phyloP scores from a whole-genome alignment of 1,139 yeast species.

The Suhomyces yuchorum region DNA sequence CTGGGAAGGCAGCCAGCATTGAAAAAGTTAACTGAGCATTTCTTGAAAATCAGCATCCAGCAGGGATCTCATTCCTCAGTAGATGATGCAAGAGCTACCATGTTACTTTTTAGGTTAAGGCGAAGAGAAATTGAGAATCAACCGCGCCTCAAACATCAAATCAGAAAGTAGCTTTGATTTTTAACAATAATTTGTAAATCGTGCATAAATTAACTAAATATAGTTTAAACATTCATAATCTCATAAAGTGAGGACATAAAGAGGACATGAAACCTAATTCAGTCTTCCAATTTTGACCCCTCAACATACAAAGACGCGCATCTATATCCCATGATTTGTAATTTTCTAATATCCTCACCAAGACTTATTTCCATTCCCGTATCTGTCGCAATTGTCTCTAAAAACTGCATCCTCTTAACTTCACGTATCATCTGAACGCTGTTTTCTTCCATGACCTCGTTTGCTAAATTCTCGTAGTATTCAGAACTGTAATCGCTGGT shows the following conservation, averaged over 20 bases:
- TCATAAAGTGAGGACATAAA: not conserved
- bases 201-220: not conserved
- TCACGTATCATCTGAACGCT: slow-evolving; percentile 20
- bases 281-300: slow-evolving; percentile 40
- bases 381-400: slow-evolving; percentile 9
- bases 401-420: slow-evolving; percentile 15
- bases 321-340: slow-evolving; percentile 44
- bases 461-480: slow-evolving; percentile 14
- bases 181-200: not conserved
- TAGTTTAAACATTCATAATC: not conserved
- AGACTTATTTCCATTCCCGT: slow-evolving; percentile 13
- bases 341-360: slow-evolving; percentile 24
- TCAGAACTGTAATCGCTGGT: slow-evolving; percentile 22
- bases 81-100: slow-evolving; percentile 87
- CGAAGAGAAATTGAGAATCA: slow-evolving; percentile 58
- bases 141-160: slow-evolving; percentile 8
- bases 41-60: slow-evolving; percentile 68
- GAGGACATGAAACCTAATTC: slow-evolving; percentile 2
- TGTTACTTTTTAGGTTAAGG: slow-evolving; percentile 69
- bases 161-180: slow-evolving; percentile 1
- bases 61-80: slow-evolving; percentile 80
- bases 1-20: slow-evolving; percentile 73
- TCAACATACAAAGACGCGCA: slow-evolving; percentile 43
- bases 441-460: slow-evolving; percentile 18
- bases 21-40: slow-evolving; percentile 61